Conservation (phyloP, 164 flowering plant genomes). For the Houttuynia cordata region DNA sequence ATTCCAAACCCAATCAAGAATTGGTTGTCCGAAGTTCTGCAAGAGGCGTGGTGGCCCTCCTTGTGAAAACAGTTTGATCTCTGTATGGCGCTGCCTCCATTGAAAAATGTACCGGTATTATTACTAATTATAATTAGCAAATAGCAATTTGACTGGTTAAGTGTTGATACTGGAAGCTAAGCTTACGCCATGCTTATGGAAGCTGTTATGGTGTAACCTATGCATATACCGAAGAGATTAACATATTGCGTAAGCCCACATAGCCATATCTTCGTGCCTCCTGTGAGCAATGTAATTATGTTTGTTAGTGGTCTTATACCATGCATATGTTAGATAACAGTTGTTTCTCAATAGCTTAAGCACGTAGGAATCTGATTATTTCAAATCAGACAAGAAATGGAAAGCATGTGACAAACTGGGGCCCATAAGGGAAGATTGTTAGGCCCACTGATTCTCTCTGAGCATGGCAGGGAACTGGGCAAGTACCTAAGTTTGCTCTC, state of each 20-base stretch:
- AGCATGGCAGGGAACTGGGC: not conserved
- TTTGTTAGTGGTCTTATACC: too few species aligned
- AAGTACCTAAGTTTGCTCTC: conserved; percentile 24
- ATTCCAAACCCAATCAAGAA: conserved; percentile 69
- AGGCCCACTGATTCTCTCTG: too few species aligned
- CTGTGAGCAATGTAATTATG: conserved; percentile 15
- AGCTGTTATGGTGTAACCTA: conserved; percentile 43
- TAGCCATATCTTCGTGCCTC: conserved; percentile 17
- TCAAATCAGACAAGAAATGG: too few species aligned
- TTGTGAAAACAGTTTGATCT: conserved; percentile 36
- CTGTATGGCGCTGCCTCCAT: conserved; percentile 23
- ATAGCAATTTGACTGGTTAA: too few species aligned
- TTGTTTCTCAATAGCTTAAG: too few species aligned
- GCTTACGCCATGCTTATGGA: conserved; percentile 49
- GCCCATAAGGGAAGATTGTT: too few species aligned
- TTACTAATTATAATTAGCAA: not conserved
- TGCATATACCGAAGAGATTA: conserved; percentile 20
- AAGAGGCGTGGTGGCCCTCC: conserved; percentile 39
- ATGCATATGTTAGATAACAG: not conserved
- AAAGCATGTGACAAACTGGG: not conserved
- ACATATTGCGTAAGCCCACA: conserved; percentile 27
- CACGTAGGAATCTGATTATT: too few species aligned
- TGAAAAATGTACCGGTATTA: too few species aligned
- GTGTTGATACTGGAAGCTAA: not conserved
- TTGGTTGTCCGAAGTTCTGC: conserved; percentile 55